Evolutionary conservation across 306 rosid species (phyloP).

Genomic region (Cicer judaicum): DNA sequence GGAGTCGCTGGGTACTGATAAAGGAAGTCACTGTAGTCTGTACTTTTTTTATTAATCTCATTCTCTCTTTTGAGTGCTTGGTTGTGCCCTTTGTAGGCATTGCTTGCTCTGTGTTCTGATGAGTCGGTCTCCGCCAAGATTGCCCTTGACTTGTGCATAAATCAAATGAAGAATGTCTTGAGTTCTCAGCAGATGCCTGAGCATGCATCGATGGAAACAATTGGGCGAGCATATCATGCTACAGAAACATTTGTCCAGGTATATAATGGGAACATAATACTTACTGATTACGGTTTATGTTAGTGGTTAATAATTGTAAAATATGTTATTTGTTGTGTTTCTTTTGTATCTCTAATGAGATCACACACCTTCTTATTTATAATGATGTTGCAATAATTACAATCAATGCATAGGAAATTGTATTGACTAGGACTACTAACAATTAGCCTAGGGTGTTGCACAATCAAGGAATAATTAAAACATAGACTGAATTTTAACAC

Average conservation of each 20-base stretch:
- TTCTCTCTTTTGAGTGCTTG: slow-evolving; percentile 48
- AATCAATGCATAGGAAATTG: too few species aligned
- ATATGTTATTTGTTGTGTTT: too few species aligned
- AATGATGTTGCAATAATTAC: too few species aligned
- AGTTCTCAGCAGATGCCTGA: slow-evolving; percentile 86
- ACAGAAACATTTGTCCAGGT: slow-evolving; percentile 98
- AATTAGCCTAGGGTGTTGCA: too few species aligned
- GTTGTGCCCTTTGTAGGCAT: slow-evolving; percentile 65
- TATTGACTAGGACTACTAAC: too few species aligned
- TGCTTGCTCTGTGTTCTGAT: slow-evolving; percentile 91
- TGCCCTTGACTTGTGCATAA: slow-evolving; percentile 91
- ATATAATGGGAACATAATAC: slow-evolving; percentile 34
- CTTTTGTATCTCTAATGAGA: too few species aligned
- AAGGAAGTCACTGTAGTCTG: slow-evolving; percentile 18
- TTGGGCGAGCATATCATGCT: slow-evolving; percentile 95
- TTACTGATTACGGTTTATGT: slow-evolving; percentile 31
- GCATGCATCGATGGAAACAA: slow-evolving; percentile 89
- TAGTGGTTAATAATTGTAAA: slow-evolving; percentile 2
- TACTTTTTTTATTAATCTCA: slow-evolving; percentile 36
- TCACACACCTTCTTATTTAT: too few species aligned
- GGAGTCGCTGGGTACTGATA: slow-evolving; percentile 22
- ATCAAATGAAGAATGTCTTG: slow-evolving; percentile 91
- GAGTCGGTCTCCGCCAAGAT: slow-evolving; percentile 81
- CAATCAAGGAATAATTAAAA: too few species aligned
- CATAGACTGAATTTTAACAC: too few species aligned